Conservation (phyloP, 2,329 filamentous ascomycete genomes). For the Diplocarpon rosae region DNA sequence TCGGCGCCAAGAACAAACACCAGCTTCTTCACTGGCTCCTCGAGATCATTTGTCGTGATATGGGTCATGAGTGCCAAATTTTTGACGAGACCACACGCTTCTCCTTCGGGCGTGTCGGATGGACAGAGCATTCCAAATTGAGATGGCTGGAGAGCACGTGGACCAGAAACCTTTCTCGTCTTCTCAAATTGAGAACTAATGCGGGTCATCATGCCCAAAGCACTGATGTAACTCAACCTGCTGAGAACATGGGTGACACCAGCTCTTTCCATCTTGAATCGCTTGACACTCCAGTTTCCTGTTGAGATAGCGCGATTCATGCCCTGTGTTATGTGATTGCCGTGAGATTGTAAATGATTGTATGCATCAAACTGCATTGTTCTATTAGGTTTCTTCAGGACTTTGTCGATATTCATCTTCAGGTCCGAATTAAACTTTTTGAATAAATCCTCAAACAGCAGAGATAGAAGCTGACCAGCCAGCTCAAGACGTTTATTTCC, state of each 20-base stretch:
- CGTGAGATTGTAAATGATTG: constrained; percentile 72
- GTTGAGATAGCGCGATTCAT: constrained; percentile 96
- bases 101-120: constrained; percentile 95
- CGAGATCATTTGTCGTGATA: constrained; percentile 93
- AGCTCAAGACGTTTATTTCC: constrained; percentile 94
- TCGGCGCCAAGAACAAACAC: constrained; percentile 80
- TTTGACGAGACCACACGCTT: constrained; percentile 95
- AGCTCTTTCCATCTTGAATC: constrained; percentile 96
- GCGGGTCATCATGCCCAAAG: constrained; percentile 98
- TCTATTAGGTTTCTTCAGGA: constrained; percentile 84
- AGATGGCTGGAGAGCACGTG: constrained; percentile 88
- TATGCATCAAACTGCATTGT: constrained; percentile 82
- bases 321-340: constrained; percentile 78
- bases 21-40: constrained; percentile 77
- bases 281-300: constrained; percentile 94
- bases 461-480: constrained; percentile 84
- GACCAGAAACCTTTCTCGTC: constrained; percentile 90
- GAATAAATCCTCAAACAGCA: constrained; percentile 96
- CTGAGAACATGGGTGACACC: constrained; percentile 95
- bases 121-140: constrained; percentile 98
- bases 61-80: constrained; percentile 98
- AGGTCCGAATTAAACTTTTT: constrained; percentile 87
- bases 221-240: constrained; percentile 89
- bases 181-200: constrained; percentile 99
- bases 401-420: constrained; percentile 90